These are phyloP conservation scores for Chlamydomonas sp. DNA, from an alignment of 139 green algal species.

Conservation along the genomic window DNA sequence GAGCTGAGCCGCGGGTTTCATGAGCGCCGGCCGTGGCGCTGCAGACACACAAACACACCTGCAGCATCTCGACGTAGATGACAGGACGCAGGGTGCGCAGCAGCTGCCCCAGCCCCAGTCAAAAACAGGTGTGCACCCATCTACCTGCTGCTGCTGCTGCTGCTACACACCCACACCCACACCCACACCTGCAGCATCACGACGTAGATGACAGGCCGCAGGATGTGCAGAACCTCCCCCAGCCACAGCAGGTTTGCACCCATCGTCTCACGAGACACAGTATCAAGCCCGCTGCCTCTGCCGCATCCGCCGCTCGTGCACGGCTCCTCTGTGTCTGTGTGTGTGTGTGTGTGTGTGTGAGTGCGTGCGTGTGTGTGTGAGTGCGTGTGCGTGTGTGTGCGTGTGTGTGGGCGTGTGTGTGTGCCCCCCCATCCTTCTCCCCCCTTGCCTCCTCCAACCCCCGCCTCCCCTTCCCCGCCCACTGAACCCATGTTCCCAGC, in stretches of 20 bases:
- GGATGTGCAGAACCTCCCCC: slow-evolving; percentile 61
- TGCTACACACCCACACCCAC: no score
- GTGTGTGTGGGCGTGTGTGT: no score
- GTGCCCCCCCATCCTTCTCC: no score
- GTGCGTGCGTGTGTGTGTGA: no score
- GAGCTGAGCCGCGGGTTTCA: neutral
- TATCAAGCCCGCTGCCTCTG: no score
- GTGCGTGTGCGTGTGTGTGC: no score
- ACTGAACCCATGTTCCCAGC: no score
- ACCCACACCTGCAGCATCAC: slow-evolving; percentile 43
- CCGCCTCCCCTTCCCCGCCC: no score
- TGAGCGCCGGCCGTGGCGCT: neutral
- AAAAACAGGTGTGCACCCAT: slow-evolving; percentile 30
- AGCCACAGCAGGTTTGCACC: slow-evolving; percentile 40
- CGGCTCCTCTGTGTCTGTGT: no score
- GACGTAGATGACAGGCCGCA: slow-evolving; percentile 65
- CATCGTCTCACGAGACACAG: slow-evolving; percentile 13
- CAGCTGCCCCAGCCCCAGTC: slow-evolving; percentile 49
- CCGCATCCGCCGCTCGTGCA: no score
- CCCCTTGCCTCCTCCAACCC: no score
- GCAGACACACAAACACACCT: slow-evolving; percentile 35
- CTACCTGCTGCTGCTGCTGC: neutral
- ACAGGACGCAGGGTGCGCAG: slow-evolving; percentile 64
- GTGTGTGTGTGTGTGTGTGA: neutral
- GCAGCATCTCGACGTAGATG: slow-evolving; percentile 55